Conservation (phyloP, 2,329 filamentous ascomycete genomes). For the Penicillium sp. region DNA sequence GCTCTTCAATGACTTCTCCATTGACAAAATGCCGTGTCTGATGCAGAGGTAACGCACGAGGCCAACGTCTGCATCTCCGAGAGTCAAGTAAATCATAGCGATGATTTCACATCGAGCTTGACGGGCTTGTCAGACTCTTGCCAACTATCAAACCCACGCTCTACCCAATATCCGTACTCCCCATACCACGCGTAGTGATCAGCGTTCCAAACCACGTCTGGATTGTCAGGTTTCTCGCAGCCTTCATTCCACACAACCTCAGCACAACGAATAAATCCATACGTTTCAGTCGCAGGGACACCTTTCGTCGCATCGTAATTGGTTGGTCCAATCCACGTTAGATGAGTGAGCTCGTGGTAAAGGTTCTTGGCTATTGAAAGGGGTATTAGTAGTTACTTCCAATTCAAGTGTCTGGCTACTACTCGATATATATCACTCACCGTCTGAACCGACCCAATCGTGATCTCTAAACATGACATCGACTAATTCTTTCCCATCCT, state of each 20-base stretch:
- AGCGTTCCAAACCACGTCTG: neutral
- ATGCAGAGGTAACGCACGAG: no score
- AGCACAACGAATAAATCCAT: neutral
- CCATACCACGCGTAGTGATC: neutral
- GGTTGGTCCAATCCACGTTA: neutral
- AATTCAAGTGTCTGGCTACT: no score
- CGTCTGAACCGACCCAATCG: neutral
- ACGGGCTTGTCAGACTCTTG: no score
- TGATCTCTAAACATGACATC: neutral
- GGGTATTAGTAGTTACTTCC: neutral
- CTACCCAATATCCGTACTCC: neutral
- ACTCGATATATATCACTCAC: no score
- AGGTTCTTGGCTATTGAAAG: neutral
- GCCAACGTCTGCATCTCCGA: no score
- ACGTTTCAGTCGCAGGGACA: neutral
- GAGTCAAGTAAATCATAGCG: no score
- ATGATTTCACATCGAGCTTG: no score
- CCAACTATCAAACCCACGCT: neutral
- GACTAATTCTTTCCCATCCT: no score
- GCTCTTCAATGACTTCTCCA: no score
- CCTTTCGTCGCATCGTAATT: neutral
- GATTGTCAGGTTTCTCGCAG: neutral
- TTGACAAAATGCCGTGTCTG: no score
- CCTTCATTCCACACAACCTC: neutral
- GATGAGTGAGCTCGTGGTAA: neutral